Base-by-base conservation (phyloP, 2,329 filamentous ascomycete genomes). In the Ploettnerulaceae sp. region DNA sequence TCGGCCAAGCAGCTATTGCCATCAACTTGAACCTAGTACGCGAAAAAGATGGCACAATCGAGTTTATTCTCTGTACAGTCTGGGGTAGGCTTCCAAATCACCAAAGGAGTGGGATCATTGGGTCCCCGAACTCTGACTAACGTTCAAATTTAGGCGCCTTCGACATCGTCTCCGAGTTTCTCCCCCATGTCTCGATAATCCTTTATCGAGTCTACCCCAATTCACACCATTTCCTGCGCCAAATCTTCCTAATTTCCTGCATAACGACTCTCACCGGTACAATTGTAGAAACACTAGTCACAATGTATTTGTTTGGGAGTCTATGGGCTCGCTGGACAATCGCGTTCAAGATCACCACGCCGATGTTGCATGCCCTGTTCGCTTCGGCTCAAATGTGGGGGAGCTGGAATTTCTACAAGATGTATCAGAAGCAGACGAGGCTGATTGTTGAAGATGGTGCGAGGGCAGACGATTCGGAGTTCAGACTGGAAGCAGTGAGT, bases 161-260 rank as follows among this genome's bases (percentile, higher is more conserved):
- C 49, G 69, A 72, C 46, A 66, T 71, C 8, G 52, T 72, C 8
- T 69, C 67, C 15, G 71, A 73, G 53, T 68, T 72, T 49, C 67
- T 70, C 52, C 70, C 70, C 0, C 70, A 72, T 21, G 47, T 71
- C 12, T 66, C 69, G 14, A 71, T 73, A 41, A 68, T 72, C 26
- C 59, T 71, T 3, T 71, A 72, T 53, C 67, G 70, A 5, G 49
- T 69, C 1, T 66, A 66, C 46, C 66, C 67, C 3, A 51, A 55
- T 1, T 58, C 62, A 2, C 69, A 72, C 54, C 44, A 44, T 0
- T 68, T 71, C 45, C 66, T 72, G 20, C 55, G 53, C 17, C 63
- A 61, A 6, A 55, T 72, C 17, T 71, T 72, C 47, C 53, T 61
- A 14, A 35, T 62, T 0, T 64, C 67, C 0, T 64, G 60, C 22